These are phyloP conservation scores for Globisporangium cylindrosporum DNA, from an alignment of 352 stramenopile species.

Conservation along the genomic window DNA sequence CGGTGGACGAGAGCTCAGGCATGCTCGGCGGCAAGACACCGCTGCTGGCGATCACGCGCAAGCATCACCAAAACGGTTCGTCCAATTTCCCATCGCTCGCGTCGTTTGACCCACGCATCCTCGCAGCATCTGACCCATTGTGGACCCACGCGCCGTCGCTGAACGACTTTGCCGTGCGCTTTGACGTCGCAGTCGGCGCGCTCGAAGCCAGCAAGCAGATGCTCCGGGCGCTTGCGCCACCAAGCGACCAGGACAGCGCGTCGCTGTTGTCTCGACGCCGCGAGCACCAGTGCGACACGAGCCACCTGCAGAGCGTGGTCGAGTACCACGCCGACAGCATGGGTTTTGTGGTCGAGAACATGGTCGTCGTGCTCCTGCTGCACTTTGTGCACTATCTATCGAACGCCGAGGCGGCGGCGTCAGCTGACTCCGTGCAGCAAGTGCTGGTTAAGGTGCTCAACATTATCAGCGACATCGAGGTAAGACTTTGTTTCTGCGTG, in stretches of 20 bases:
- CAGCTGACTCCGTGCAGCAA: constrained; percentile 32
- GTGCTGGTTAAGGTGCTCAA: constrained; percentile 68
- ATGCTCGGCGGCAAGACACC: constrained; percentile 35
- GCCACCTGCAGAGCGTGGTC: constrained; percentile 49
- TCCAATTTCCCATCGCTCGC: constrained; percentile 49
- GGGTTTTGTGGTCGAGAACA: constrained; percentile 76
- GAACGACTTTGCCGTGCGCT: constrained; percentile 53
- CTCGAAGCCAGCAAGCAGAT: constrained; percentile 52
- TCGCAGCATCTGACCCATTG: constrained; percentile 58
- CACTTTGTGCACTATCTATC: constrained; percentile 68
- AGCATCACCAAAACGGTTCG: constrained; percentile 24
- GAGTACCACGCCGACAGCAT: constrained; percentile 78
- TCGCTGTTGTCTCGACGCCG: constrained; percentile 17
- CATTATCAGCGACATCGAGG: constrained; percentile 62
- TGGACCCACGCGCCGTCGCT: constrained; percentile 60
- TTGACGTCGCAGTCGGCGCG: constrained; percentile 44
- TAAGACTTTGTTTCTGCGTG: constrained; percentile 20
- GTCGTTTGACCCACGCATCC: constrained; percentile 47
- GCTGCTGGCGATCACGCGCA: constrained; percentile 45
- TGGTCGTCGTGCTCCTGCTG: constrained; percentile 62
- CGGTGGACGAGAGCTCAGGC: constrained; percentile 33
- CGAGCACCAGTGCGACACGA: constrained; percentile 39
- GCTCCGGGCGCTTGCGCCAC: constrained; percentile 25
- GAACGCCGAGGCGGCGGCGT: constrained; percentile 27
- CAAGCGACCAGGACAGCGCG: neutral